Evolutionary conservation across 495 filamentous ascomycete species (phyloP).

Genomic region (Rusavskia elegans): DNA sequence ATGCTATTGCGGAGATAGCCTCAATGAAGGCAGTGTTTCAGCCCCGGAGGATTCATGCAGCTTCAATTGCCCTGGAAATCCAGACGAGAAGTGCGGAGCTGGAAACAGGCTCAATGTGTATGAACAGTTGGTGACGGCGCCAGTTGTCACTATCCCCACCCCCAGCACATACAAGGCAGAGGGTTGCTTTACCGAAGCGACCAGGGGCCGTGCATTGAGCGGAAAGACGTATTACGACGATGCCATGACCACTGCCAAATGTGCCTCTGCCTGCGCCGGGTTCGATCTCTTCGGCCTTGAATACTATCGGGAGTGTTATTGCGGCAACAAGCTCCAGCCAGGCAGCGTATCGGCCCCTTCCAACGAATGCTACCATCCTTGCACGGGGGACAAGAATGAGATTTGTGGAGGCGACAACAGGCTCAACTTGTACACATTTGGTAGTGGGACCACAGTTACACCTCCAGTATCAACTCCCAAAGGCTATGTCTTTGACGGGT

Average conservation of each 20-base stretch:
- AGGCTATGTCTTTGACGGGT: slow-evolving; percentile 3
- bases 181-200: slow-evolving; percentile 32
- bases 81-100: slow-evolving; percentile 3
- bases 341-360: neutral
- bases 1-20: slow-evolving; percentile 18
- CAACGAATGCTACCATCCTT: neutral
- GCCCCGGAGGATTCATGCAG: neutral
- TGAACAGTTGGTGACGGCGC: neutral
- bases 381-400: neutral
- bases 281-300: slow-evolving; percentile 7
- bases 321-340: slow-evolving; percentile 23
- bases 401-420: slow-evolving; percentile 27
- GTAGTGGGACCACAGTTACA: neutral
- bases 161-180: neutral
- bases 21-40: slow-evolving; percentile 1
- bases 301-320: slow-evolving; percentile 20
- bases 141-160: neutral
- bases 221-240: slow-evolving; percentile 12
- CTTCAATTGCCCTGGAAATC: slow-evolving; percentile 3
- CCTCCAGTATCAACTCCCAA: neutral
- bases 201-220: slow-evolving; percentile 19
- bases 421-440: slow-evolving; percentile 22
- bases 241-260: slow-evolving; percentile 25
- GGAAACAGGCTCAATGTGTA: neutral
- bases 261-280: slow-evolving; percentile 5